phyloP scores from a whole-genome alignment of 2,329 filamentous ascomycete species.

The Hirsutella thompsonii region DNA sequence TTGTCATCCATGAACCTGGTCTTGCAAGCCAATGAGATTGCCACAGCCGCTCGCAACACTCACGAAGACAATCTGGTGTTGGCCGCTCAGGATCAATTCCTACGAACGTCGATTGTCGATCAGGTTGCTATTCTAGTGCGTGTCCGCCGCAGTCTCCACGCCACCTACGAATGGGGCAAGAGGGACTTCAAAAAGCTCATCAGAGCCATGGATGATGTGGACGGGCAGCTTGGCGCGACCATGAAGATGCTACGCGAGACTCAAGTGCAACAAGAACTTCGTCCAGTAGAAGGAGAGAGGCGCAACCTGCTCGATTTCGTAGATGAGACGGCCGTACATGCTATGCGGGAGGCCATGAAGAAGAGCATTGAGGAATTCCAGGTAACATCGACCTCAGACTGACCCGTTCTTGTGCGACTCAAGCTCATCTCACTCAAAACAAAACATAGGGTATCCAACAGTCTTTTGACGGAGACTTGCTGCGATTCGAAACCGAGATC shows the following conservation, averaged over 20 bases:
- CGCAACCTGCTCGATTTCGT: slow-evolving; percentile 65
- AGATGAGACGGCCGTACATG: slow-evolving; percentile 56
- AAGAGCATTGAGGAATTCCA: slow-evolving; percentile 59
- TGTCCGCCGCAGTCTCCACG: slow-evolving; percentile 36
- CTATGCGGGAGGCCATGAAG: slow-evolving; percentile 53
- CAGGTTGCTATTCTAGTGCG: slow-evolving; percentile 39
- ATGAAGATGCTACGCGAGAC: slow-evolving; percentile 53
- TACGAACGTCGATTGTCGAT: slow-evolving; percentile 47
- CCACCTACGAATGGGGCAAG: slow-evolving; percentile 44
- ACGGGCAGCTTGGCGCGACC: slow-evolving; percentile 50
- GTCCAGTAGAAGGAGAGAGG: slow-evolving; percentile 42
- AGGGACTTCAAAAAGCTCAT: slow-evolving; percentile 50
- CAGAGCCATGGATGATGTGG: slow-evolving; percentile 51
- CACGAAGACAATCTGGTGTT: slow-evolving; percentile 71
- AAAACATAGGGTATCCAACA: slow-evolving; percentile 41
- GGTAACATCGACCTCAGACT: neutral
- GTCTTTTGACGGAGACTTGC: slow-evolving; percentile 64
- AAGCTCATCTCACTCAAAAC: neutral
- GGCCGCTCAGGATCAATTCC: slow-evolving; percentile 54
- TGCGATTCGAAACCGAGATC: slow-evolving; percentile 64
- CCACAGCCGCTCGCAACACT: slow-evolving; percentile 59
- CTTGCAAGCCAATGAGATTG: slow-evolving; percentile 75
- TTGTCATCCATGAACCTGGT: slow-evolving; percentile 74
- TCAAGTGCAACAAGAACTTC: slow-evolving; percentile 49
- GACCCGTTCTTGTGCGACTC: neutral